phyloP scores from a whole-genome alignment of 2,329 filamentous ascomycete species.

The Fusarium odoratissimum region DNA sequence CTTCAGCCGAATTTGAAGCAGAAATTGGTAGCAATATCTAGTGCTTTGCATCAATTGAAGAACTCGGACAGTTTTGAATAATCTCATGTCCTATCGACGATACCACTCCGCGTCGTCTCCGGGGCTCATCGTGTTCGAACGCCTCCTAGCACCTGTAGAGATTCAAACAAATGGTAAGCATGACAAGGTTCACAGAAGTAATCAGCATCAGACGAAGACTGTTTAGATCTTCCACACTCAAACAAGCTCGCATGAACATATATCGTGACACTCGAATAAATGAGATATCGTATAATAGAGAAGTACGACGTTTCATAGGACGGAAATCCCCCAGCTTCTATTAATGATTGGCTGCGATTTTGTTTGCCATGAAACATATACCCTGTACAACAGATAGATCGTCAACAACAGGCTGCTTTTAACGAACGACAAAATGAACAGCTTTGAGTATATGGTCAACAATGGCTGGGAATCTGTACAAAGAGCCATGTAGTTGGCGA shows the following conservation, averaged over 20 bases:
- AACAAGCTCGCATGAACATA: slow-evolving; percentile 5
- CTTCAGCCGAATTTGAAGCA: background rate
- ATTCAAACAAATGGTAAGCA: background rate
- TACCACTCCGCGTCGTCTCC: background rate
- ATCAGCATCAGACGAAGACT: slow-evolving; percentile 4
- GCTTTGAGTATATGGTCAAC: background rate
- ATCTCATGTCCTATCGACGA: background rate
- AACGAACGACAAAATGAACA: background rate
- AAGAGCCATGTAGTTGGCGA: background rate
- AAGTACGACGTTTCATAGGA: background rate
- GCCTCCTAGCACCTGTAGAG: background rate
- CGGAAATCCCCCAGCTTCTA: background rate
- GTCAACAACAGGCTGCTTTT: background rate
- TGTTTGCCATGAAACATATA: background rate
- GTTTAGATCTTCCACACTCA: slow-evolving; percentile 7
- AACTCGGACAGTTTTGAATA: background rate
- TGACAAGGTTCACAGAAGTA: background rate
- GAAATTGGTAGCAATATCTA: background rate
- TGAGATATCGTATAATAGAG: background rate
- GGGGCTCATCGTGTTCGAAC: background rate
- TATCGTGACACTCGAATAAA: background rate
- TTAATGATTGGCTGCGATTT: background rate
- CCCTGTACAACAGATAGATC: background rate
- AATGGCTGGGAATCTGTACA: background rate
- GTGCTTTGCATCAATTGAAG: background rate